These are phyloP conservation scores for Dactylellina sp. DNA, from an alignment of 2,329 filamentous ascomycete species.

Conservation along the genomic window DNA sequence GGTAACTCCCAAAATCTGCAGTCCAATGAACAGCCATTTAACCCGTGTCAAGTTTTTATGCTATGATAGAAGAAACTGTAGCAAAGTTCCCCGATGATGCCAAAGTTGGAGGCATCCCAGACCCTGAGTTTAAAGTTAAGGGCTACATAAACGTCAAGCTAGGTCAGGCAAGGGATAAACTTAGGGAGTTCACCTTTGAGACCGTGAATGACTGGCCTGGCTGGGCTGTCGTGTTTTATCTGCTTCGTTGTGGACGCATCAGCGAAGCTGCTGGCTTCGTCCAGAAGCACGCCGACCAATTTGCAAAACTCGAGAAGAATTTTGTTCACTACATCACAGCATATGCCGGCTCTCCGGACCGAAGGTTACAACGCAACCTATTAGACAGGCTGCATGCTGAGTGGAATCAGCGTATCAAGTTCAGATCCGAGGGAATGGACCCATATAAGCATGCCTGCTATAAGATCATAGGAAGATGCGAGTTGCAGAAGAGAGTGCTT, in stretches of 20 bases:
- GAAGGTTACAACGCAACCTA: constrained; percentile 80
- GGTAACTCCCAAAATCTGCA: constrained; percentile 59
- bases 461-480: constrained; percentile 90
- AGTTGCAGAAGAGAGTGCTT: constrained; percentile 73
- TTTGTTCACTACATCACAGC: constrained; percentile 88
- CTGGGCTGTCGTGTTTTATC: constrained; percentile 94
- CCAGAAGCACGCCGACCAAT: constrained; percentile 79
- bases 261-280: constrained; percentile 89
- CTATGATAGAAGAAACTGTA: constrained; percentile 80
- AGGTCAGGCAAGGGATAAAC: constrained; percentile 57
- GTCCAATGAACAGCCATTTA: constrained; percentile 17
- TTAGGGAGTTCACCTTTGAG: constrained; percentile 60
- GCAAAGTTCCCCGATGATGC: constrained; percentile 88
- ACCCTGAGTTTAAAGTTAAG: constrained; percentile 87
- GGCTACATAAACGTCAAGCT: constrained; percentile 75
- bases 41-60: constrained; percentile 70
- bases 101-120: constrained; percentile 87
- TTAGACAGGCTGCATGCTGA: constrained; percentile 90
- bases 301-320: constrained; percentile 89
- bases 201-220: constrained; percentile 60
- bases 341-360: constrained; percentile 78
- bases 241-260: constrained; percentile 85
- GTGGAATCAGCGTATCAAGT: constrained; percentile 84
- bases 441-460: constrained; percentile 98
- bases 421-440: constrained; percentile 87